A percentile compares a stretch with the other conserved stretches of the same genome.
Conservation (phyloP, 1,139 yeast species). For the Hyphopichia buzzinii region DNA sequence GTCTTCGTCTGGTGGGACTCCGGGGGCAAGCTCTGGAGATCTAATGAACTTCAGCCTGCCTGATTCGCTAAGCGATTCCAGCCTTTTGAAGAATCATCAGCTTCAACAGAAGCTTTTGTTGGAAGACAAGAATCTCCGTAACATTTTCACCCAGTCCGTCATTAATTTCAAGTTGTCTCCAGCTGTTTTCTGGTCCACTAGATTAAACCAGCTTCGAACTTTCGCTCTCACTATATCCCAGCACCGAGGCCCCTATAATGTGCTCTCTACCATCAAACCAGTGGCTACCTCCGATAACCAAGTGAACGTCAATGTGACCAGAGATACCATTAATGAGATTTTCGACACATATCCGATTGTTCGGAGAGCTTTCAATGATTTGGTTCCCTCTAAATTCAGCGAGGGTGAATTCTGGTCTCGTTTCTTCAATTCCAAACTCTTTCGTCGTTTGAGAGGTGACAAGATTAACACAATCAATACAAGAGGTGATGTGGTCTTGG, state of each 20-base stretch:
- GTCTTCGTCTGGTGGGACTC: conserved; percentile 7
- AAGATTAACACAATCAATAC: conserved; percentile 66
- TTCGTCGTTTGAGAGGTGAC: conserved; percentile 88
- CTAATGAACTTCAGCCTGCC: conserved; percentile 25
- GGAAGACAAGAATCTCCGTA: conserved; percentile 68
- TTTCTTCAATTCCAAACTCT: conserved; percentile 85
- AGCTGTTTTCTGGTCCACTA: conserved; percentile 82
- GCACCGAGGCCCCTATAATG: conserved; percentile 91
- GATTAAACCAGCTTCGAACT: conserved; percentile 77
- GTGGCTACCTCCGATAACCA: conserved; percentile 87
- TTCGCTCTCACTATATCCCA: conserved; percentile 83
- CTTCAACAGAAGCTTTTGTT: conserved; percentile 76
- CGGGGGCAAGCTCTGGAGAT: conserved; percentile 18
- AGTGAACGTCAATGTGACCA: conserved; percentile 86
- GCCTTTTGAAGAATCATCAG: conserved; percentile 62
- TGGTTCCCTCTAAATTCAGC: conserved; percentile 74
- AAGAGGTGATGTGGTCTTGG: conserved; percentile 81
- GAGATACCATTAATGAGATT: conserved; percentile 86
- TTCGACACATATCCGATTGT: conserved; percentile 93
- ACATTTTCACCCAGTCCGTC: conserved; percentile 84
- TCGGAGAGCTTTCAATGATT: conserved; percentile 83
- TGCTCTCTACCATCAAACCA: conserved; percentile 88
- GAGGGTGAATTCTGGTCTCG: conserved; percentile 98
- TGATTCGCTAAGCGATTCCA: conserved; percentile 34
- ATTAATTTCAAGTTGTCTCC: conserved; percentile 76